Percentiles rank a stretch among this genome's conserved stretches.
phyloP scores from a whole-genome alignment of 176 grass and related monocot genomes.

The Eleusine coracana region DNA sequence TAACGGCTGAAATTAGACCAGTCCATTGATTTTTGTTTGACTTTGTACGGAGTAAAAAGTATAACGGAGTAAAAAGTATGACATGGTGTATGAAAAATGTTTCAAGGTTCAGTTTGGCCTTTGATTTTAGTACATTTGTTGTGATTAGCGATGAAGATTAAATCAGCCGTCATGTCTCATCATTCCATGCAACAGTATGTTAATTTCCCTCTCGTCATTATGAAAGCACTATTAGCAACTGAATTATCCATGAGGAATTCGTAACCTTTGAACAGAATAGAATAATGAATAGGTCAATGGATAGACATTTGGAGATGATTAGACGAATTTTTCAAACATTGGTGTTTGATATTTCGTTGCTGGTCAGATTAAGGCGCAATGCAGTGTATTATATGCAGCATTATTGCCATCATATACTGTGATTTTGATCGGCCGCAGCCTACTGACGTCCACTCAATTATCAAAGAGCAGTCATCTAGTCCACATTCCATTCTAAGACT shows the following conservation, averaged over 20 bases:
- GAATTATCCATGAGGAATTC: neutral
- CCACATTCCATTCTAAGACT: neutral
- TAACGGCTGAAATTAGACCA: neutral
- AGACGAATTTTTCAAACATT: neutral
- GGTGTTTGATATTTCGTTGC: neutral
- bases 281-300: neutral
- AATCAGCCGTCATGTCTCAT: neutral
- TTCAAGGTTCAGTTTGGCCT: neutral
- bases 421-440: neutral
- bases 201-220: too few relatives aligned
- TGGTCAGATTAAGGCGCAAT: too few relatives aligned
- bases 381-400: too few relatives aligned
- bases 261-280: neutral
- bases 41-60: neutral
- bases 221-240: neutral
- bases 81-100: neutral
- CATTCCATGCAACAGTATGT: neutral
- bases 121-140: neutral
- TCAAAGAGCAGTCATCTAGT: neutral
- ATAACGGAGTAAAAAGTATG: too few relatives aligned
- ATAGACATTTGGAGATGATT: neutral
- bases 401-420: neutral
- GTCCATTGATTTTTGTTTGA: neutral
- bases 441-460: neutral
- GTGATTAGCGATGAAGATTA: neutral